phyloP scores from a whole-genome alignment of 495 filamentous ascomycete genomes.

The Aspergillus kassunensis region DNA sequence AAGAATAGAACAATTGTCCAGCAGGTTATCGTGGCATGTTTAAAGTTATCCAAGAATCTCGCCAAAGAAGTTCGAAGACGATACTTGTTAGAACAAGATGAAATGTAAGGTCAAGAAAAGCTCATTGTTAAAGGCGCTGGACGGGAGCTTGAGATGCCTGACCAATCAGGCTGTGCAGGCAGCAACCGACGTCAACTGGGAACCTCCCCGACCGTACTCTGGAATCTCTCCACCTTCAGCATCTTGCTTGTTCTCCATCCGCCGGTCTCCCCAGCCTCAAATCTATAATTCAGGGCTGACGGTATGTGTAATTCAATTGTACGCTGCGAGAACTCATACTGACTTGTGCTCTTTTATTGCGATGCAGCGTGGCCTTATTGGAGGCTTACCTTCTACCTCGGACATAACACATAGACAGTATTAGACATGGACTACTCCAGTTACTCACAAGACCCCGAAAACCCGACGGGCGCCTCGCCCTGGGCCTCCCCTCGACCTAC shows the following conservation, averaged over 20 bases:
- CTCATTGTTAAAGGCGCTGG: too few relatives aligned
- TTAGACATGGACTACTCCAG: conserved; percentile 77
- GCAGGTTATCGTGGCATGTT: conserved; percentile 7
- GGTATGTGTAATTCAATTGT: conserved; percentile 10
- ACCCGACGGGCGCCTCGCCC: conserved; percentile 65
- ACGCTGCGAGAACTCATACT: neutral
- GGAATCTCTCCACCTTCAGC: too few relatives aligned
- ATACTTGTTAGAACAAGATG: too few relatives aligned
- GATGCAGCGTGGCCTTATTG: conserved; percentile 19
- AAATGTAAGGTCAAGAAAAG: too few relatives aligned
- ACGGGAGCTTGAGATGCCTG: conserved; percentile 18
- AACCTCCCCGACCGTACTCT: too few relatives aligned
- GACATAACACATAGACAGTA: conserved; percentile 2
- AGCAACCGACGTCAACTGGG: conserved; percentile 24
- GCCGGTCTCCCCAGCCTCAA: neutral
- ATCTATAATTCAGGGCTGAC: conserved; percentile 5
- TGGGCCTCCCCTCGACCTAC: conserved; percentile 75
- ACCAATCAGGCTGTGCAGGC: conserved; percentile 21
- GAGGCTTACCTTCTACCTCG: conserved; percentile 20
- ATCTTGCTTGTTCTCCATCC: too few relatives aligned
- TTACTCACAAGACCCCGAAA: conserved; percentile 68
- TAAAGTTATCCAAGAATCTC: too few relatives aligned
- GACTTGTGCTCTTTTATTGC: conserved; percentile 9
- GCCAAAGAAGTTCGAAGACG: too few relatives aligned
- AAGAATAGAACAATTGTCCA: conserved; percentile 6